Evolutionary conservation across 106 monocot genomes (phyloP).

Genomic region (Dioscorea alata): DNA sequence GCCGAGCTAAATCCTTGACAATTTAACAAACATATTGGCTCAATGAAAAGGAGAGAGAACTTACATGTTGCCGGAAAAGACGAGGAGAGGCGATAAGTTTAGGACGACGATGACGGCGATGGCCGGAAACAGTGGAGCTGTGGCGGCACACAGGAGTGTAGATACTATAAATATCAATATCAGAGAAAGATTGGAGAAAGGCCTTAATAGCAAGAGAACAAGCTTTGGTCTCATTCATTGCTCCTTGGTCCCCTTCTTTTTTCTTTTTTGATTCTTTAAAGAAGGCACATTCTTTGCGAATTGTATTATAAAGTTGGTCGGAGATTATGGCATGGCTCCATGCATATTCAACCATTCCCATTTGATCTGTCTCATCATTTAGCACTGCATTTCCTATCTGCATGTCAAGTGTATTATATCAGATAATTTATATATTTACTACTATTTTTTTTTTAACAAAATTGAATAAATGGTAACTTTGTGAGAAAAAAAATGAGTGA

Average conservation of each 20-base stretch:
- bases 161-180: slow-evolving; percentile 94
- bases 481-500: too few species aligned
- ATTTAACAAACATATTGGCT: too few species aligned
- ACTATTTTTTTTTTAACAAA: neutral
- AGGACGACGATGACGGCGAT: slow-evolving; percentile 11
- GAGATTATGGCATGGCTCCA: slow-evolving; percentile 98
- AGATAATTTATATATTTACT: neutral
- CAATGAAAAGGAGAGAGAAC: neutral
- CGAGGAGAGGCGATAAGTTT: slow-evolving; percentile 30
- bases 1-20: too few species aligned
- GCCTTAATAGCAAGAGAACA: slow-evolving; percentile 49
- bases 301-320: slow-evolving; percentile 55
- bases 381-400: slow-evolving; percentile 97
- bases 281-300: slow-evolving; percentile 49
- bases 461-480: too few species aligned
- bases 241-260: slow-evolving; percentile 4
- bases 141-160: slow-evolving; percentile 67
- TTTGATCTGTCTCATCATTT: slow-evolving; percentile 75
- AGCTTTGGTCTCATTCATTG: too few species aligned
- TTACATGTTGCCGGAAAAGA: slow-evolving; percentile 54
- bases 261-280: slow-evolving; percentile 24
- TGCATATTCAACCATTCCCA: slow-evolving; percentile 90
- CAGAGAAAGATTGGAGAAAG: slow-evolving; percentile 45
- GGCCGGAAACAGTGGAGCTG: too few species aligned
- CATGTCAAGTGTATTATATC: neutral